These are phyloP conservation scores for Phytophthora lateralis DNA, from an alignment of 352 stramenopile species.

Conservation along the genomic window DNA sequence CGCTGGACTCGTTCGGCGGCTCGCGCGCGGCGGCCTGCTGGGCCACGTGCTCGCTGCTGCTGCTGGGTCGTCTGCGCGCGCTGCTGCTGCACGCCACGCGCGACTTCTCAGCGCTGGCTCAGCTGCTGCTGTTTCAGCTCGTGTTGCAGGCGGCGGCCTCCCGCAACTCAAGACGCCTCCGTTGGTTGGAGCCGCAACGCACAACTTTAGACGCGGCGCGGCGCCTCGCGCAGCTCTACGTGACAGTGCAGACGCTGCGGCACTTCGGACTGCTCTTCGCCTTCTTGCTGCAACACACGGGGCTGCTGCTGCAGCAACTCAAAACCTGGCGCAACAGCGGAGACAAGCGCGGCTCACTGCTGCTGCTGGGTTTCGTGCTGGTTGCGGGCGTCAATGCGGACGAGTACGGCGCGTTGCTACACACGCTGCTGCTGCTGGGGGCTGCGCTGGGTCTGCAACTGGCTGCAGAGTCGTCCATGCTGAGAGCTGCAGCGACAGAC, in stretches of 20 bases:
- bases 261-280: constrained; percentile 78
- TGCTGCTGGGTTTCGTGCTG: constrained; percentile 55
- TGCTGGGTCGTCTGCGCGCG: constrained; percentile 22
- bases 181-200: constrained; percentile 10
- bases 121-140: constrained; percentile 38
- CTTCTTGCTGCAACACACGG: constrained; percentile 66
- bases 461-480: constrained; percentile 10
- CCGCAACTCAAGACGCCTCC: constrained; percentile 11
- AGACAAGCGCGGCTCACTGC: constrained; percentile 32
- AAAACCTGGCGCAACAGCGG: no score
- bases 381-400: constrained; percentile 65
- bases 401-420: constrained; percentile 68
- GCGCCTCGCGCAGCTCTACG: constrained; percentile 51
- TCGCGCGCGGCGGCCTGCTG: constrained; percentile 4
- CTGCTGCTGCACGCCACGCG: constrained; percentile 28
- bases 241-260: constrained; percentile 57
- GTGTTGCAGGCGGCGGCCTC: constrained; percentile 18
- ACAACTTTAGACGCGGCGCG: constrained; percentile 42
- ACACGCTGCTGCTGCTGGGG: constrained; percentile 56
- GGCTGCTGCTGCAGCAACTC: constrained; percentile 52
- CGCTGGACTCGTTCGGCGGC: constrained; percentile 8
- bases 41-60: constrained; percentile 15
- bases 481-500: constrained; percentile 27
- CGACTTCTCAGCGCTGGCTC: constrained; percentile 41
- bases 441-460: constrained; percentile 46